Percentiles rank a stretch among this genome's conserved stretches.
Evolutionary conservation across 352 stramenopile genomes (phyloP).

Genomic region (Phytopythium helicoides): DNA sequence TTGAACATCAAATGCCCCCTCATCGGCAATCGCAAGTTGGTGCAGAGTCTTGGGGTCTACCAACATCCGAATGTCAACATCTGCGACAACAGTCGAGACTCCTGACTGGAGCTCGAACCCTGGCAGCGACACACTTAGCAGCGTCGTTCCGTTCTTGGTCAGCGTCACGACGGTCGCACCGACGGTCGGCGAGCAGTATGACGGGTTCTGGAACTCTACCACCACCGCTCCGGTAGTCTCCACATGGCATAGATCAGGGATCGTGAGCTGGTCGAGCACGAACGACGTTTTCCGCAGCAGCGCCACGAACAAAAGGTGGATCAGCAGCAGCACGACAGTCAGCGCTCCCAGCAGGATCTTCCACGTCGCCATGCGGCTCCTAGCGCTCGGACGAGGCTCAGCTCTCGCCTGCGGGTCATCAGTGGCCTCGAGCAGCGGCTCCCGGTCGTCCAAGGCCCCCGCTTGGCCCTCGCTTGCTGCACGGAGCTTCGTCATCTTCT

Average conservation of each 20-base stretch:
- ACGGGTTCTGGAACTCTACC: constrained; percentile 70
- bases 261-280: constrained; percentile 47
- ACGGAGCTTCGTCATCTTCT: not conserved
- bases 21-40: constrained; percentile 43
- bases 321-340: constrained; percentile 32
- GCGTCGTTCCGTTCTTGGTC: constrained; percentile 42
- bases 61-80: constrained; percentile 46
- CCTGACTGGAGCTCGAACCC: constrained; percentile 54
- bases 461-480: not conserved
- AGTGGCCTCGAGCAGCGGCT: constrained; percentile 18
- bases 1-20: constrained; percentile 36
- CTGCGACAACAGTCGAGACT: constrained; percentile 42
- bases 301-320: constrained; percentile 65
- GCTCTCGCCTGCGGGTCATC: not conserved
- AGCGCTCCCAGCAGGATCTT: constrained; percentile 21
- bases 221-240: constrained; percentile 46
- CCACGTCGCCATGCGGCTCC: constrained; percentile 14
- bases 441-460: constrained; percentile 8
- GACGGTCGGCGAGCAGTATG: constrained; percentile 65
- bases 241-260: constrained; percentile 71
- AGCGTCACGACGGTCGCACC: constrained; percentile 56
- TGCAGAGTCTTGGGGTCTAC: constrained; percentile 44
- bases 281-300: constrained; percentile 62
- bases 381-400: not conserved
- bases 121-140: constrained; percentile 49